A percentile compares a stretch with the other conserved stretches of the same genome.
These are phyloP conservation scores for Solanum acaule DNA, from an alignment of 257 asterid species.

Conservation along the genomic window DNA sequence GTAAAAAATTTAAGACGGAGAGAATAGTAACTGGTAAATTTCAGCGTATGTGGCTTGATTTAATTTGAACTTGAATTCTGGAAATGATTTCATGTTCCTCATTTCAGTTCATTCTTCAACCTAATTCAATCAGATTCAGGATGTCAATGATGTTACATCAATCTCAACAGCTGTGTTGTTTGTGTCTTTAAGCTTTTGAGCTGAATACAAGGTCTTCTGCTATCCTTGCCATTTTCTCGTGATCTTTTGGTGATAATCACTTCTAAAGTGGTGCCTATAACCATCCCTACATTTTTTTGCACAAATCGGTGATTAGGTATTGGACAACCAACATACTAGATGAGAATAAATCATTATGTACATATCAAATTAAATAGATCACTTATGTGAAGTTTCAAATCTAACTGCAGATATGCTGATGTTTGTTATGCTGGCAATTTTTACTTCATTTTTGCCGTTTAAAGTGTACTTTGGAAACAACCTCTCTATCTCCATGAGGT, in stretches of 20 bases:
- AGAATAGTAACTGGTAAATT: background rate
- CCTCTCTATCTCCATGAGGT: background rate
- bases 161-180: background rate
- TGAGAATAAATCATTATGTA: background rate
- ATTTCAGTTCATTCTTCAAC: background rate
- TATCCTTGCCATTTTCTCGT: background rate
- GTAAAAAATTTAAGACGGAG: background rate
- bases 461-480: background rate
- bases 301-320: background rate
- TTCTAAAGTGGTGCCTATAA: background rate
- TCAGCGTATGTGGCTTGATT: background rate
- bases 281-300: background rate
- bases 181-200: background rate
- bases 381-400: background rate
- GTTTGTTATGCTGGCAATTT: background rate
- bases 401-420: background rate
- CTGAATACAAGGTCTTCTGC: background rate
- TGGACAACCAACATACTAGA: background rate
- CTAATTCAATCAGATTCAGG: background rate
- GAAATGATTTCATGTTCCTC: background rate
- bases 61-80: background rate
- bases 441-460: background rate
- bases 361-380: background rate
- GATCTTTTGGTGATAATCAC: background rate
- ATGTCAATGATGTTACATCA: background rate